Conservation (phyloP, 257 asterid species). For the Primulina huaijiensis region DNA sequence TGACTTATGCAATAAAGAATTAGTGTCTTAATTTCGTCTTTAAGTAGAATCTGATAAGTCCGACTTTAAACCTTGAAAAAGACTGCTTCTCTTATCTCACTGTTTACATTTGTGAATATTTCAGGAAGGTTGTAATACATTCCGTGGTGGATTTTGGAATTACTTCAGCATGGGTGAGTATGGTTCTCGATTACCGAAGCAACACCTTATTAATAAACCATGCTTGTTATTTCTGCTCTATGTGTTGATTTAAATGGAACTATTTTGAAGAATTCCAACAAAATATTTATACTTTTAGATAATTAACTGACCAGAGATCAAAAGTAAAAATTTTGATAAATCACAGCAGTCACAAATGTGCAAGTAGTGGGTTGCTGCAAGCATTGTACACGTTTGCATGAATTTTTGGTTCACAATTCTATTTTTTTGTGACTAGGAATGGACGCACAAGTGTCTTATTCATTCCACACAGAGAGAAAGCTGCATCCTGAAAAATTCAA, state of each 20-base stretch:
- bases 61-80: background rate
- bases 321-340: too few relatives aligned
- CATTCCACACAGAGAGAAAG: slow-evolving; percentile 86
- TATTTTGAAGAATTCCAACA: background rate
- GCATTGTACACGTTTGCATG: background rate
- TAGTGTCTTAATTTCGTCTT: background rate
- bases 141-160: slow-evolving; percentile 56
- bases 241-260: background rate
- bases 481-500: slow-evolving; percentile 87
- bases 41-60: background rate
- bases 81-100: background rate
- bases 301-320: background rate
- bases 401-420: background rate
- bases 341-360: background rate
- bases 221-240: background rate
- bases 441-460: slow-evolving; percentile 97
- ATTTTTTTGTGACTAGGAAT: slow-evolving; percentile 52
- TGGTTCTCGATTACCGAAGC: background rate
- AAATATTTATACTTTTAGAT: too few relatives aligned
- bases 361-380: background rate
- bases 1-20: background rate
- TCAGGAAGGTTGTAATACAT: slow-evolving; percentile 50
- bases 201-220: background rate
- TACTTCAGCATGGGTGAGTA: slow-evolving; percentile 50
- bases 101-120: slow-evolving; percentile 15